phyloP scores from a whole-genome alignment of 257 asterid genomes.

The Solanum acaule region DNA sequence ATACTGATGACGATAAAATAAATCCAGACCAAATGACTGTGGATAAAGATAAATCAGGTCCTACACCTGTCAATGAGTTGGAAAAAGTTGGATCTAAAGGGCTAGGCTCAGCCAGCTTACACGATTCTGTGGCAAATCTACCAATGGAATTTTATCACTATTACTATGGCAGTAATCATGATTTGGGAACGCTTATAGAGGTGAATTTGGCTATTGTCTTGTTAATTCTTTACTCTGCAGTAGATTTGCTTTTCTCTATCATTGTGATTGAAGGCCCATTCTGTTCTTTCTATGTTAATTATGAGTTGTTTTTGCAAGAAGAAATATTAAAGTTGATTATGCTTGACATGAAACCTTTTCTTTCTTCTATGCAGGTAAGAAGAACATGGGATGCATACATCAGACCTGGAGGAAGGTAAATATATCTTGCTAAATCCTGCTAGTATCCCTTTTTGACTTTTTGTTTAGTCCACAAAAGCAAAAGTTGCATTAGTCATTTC shows the following conservation, averaged over 20 bases:
- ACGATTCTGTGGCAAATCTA: conserved; percentile 47
- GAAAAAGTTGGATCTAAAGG: conserved; percentile 15
- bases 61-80: conserved; percentile 25
- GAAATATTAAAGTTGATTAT: neutral
- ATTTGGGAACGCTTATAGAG: conserved; percentile 96
- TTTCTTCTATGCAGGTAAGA: conserved; percentile 54
- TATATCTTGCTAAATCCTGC: neutral
- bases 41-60: conserved; percentile 9
- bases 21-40: conserved; percentile 24
- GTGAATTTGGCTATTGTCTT: conserved; percentile 19
- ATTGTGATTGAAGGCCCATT: neutral
- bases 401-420: conserved; percentile 92
- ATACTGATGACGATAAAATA: conserved; percentile 4
- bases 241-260: neutral
- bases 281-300: neutral
- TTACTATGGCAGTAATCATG: conserved; percentile 87
- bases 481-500: neutral
- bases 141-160: conserved; percentile 96
- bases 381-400: conserved; percentile 90
- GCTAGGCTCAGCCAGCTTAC: conserved; percentile 32
- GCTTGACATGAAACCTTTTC: neutral
- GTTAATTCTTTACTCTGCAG: neutral
- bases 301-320: neutral
- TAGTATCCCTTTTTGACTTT: neutral
- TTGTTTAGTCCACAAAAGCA: neutral